Conservation (phyloP, 208 protist species). For the Wallacemonas rigidus region DNA sequence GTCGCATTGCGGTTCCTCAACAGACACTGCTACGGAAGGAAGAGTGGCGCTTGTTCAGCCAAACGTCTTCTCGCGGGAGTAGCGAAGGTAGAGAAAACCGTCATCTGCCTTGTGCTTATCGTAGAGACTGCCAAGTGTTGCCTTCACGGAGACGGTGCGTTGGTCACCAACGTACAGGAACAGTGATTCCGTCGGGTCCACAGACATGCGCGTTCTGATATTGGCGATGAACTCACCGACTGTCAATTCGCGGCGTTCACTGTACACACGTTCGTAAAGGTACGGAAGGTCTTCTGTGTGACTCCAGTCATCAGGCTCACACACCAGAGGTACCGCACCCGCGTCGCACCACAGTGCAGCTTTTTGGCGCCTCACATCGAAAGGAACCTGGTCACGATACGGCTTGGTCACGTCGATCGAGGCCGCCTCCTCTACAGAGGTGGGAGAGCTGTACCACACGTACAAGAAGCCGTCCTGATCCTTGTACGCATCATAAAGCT, state of each 20-base stretch:
- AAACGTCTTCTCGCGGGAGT: constrained; percentile 22
- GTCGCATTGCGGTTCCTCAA: too few species aligned
- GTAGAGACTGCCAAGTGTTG: constrained; percentile 65
- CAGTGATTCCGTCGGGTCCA: background rate
- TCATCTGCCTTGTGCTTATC: constrained; percentile 75
- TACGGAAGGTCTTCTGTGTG: background rate
- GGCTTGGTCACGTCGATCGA: background rate
- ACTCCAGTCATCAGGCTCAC: background rate
- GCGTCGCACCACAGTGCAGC: background rate
- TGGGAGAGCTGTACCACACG: background rate
- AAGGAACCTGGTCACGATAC: background rate
- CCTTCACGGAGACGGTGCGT: constrained; percentile 34
- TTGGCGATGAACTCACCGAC: background rate
- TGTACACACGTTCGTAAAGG: background rate
- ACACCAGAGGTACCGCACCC: background rate
- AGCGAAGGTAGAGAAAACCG: constrained; percentile 72
- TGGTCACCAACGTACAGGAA: background rate
- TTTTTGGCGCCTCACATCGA: background rate
- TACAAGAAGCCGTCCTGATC: background rate
- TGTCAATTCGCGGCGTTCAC: background rate
- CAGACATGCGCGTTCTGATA: background rate
- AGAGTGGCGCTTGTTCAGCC: too few species aligned
- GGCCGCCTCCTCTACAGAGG: background rate
- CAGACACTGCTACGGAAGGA: too few species aligned
- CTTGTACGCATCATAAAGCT: background rate